Evolutionary conservation across 805 yeast genomes (phyloP).

Genomic region (Sugiyamaella qingdaonensis): DNA sequence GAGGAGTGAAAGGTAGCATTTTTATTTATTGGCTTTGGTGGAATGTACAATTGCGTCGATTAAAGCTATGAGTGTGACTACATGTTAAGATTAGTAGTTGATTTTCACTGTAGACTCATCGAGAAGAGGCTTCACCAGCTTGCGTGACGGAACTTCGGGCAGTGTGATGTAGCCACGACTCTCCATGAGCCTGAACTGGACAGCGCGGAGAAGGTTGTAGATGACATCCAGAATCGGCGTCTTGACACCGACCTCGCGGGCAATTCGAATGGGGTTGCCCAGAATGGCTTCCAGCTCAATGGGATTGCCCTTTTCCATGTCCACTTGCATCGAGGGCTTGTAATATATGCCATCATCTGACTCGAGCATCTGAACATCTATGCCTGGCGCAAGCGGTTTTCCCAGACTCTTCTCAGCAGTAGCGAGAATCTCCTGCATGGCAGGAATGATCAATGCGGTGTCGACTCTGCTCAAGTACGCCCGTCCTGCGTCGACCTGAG

Average conservation of each 20-base stretch:
- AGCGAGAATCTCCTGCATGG: conserved; percentile 61
- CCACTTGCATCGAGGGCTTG: conserved; percentile 72
- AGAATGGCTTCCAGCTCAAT: conserved; percentile 69
- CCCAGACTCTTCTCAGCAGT: conserved; percentile 67
- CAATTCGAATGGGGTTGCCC: conserved; percentile 57
- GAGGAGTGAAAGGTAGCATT: conserved; percentile 36
- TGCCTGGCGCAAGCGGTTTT: conserved; percentile 41
- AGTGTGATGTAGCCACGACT: conserved; percentile 42
- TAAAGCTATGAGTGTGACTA: not conserved
- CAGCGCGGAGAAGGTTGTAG: conserved; percentile 55
- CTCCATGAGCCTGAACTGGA: conserved; percentile 62
- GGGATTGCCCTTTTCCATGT: conserved; percentile 58
- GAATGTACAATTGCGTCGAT: not conserved
- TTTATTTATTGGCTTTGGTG: not conserved
- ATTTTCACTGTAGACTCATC: not conserved
- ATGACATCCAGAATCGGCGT: conserved; percentile 59
- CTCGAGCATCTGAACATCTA: conserved; percentile 48
- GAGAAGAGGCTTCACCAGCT: conserved; percentile 1
- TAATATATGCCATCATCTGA: conserved; percentile 57
- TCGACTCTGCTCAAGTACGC: conserved; percentile 43
- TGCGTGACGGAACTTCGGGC: conserved; percentile 34
- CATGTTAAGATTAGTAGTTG: not conserved
- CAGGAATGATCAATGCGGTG: conserved; percentile 45
- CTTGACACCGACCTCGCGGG: conserved; percentile 42
- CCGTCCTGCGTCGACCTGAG: conserved; percentile 58